Percentiles rank a stretch among this genome's conserved stretches.
phyloP scores from a whole-genome alignment of 768 basidiomycete species.

The Boletus fagicola region DNA sequence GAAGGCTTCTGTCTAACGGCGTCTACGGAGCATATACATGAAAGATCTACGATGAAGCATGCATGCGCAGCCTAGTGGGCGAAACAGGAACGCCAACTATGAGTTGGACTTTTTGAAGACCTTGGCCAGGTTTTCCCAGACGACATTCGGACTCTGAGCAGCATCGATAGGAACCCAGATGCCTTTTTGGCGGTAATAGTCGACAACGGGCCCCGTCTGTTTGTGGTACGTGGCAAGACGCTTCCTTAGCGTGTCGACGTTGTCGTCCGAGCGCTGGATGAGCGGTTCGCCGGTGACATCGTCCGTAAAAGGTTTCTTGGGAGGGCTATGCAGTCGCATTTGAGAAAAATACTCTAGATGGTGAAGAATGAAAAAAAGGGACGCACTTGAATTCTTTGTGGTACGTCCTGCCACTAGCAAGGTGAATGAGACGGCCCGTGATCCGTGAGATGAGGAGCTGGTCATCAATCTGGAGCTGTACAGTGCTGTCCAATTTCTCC shows the following conservation, averaged over 20 bases:
- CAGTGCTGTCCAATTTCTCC: conserved; percentile 89
- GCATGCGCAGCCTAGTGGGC: background rate
- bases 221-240: conserved; percentile 86
- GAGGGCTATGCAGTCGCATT: conserved; percentile 60
- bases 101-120: conserved; percentile 47
- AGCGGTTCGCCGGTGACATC: conserved; percentile 95
- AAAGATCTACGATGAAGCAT: conserved; percentile 18
- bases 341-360: conserved; percentile 11
- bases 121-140: conserved; percentile 80
- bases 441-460: conserved; percentile 96
- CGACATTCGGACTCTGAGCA: conserved; percentile 86
- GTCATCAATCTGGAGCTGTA: conserved; percentile 91
- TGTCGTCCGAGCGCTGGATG: conserved; percentile 97
- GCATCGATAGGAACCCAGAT: conserved; percentile 93
- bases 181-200: conserved; percentile 91
- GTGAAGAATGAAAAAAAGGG: background rate
- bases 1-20: conserved; percentile 11
- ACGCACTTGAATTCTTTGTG: conserved; percentile 93
- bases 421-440: conserved; percentile 93
- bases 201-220: conserved; percentile 94
- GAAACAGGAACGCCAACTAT: conserved; percentile 6
- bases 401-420: conserved; percentile 85
- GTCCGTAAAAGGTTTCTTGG: conserved; percentile 93
- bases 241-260: conserved; percentile 90
- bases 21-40: conserved; percentile 28